Conservation (phyloP, 1,139 yeast species). For the Spathaspora jeffriesii region DNA sequence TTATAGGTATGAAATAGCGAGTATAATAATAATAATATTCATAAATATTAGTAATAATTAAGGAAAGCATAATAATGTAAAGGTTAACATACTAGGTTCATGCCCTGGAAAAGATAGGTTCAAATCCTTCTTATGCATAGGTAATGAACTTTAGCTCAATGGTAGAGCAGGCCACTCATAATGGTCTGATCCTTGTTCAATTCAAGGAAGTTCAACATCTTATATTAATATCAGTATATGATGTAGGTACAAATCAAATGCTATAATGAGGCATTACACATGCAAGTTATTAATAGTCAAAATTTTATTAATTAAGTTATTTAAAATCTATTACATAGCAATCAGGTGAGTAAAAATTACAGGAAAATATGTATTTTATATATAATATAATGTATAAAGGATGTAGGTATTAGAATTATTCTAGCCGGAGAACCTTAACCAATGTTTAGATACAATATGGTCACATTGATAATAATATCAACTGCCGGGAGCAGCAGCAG, state of each 20-base stretch:
- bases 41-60: too few species aligned
- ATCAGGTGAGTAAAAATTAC: background rate
- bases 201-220: background rate
- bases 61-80: background rate
- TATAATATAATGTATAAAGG: background rate
- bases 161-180: background rate
- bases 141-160: background rate
- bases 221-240: background rate
- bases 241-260: background rate
- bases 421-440: background rate
- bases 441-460: background rate
- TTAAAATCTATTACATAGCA: background rate
- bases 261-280: background rate
- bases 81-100: background rate
- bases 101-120: background rate
- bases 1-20: too few species aligned
- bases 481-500: slow-evolving; percentile 3
- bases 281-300: background rate
- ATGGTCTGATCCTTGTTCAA: background rate
- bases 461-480: background rate
- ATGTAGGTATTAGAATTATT: background rate
- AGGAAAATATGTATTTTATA: too few species aligned
- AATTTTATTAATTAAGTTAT: too few species aligned
- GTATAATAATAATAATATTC: too few species aligned
- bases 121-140: background rate